Percentiles rank a stretch among this genome's conserved stretches.
Conservation (phyloP, 2,329 filamentous ascomycete genomes). For the Monilinia fructigena region DNA sequence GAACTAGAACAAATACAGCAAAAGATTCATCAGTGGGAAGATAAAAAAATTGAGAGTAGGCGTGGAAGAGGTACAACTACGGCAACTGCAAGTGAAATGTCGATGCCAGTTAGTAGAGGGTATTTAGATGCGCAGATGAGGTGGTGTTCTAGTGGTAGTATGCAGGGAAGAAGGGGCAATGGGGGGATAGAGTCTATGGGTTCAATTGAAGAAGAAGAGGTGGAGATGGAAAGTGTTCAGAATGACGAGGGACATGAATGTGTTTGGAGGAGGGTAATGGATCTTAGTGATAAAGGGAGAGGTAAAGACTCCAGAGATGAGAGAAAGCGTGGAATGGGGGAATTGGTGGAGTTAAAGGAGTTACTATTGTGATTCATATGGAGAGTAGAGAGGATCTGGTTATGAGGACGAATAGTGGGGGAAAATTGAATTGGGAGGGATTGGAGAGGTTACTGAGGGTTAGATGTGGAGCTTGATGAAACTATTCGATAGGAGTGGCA, state of each 20-base stretch:
- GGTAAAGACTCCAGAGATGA: neutral
- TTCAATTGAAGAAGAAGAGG: neutral
- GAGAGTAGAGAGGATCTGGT: slow-evolving; percentile 33
- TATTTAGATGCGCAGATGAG: slow-evolving; percentile 14
- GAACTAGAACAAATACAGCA: neutral
- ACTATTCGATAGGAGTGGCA: too few species aligned
- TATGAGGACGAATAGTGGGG: slow-evolving; percentile 21
- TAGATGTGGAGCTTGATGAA: neutral
- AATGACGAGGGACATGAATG: slow-evolving; percentile 29
- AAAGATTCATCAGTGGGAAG: neutral
- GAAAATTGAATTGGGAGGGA: neutral
- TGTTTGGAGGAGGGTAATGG: slow-evolving; percentile 31
- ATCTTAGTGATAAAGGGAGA: neutral
- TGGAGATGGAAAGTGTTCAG: too few species aligned
- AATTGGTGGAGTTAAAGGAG: slow-evolving; percentile 27
- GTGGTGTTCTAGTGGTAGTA: neutral
- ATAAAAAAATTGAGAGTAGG: neutral
- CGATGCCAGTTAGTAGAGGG: neutral
- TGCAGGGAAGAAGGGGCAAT: neutral
- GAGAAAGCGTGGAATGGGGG: neutral
- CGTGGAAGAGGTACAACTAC: neutral
- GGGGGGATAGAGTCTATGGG: neutral
- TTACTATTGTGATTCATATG: slow-evolving; percentile 35
- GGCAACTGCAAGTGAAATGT: neutral
- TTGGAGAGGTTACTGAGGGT: neutral